Conservation (phyloP, 192 early-diverging fungal genomes). For the Backusella mclennaniae region DNA sequence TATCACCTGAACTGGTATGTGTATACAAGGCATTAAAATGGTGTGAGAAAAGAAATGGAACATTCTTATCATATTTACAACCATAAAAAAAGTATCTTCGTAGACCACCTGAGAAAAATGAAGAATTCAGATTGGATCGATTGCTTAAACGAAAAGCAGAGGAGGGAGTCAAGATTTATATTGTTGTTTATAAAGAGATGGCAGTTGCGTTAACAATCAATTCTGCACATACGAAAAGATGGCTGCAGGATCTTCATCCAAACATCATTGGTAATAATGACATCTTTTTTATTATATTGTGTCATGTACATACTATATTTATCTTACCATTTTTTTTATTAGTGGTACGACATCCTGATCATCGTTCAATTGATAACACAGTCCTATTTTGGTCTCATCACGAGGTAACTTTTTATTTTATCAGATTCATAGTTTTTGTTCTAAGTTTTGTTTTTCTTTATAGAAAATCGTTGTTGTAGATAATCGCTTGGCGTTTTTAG, state of each 20-base stretch:
- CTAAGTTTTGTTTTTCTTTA: background rate
- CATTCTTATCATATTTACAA: background rate
- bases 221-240: conserved; percentile 70
- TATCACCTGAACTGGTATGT: conserved; percentile 70
- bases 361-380: conserved; percentile 48
- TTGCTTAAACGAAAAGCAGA: conserved; percentile 75
- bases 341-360: conserved; percentile 82
- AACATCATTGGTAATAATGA: conserved; percentile 61
- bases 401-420: conserved; percentile 37
- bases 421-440: background rate
- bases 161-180: conserved; percentile 79
- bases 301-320: background rate
- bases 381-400: conserved; percentile 84
- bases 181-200: conserved; percentile 84
- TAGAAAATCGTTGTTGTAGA: conserved; percentile 81
- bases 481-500: conserved; percentile 77
- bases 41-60: background rate
- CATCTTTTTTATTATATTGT: background rate
- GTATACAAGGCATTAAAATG: background rate
- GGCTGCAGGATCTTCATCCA: conserved; percentile 65
- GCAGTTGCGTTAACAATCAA: conserved; percentile 66
- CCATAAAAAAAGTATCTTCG: conserved; percentile 53
- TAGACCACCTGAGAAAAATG: conserved; percentile 64
- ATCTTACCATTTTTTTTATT: background rate
- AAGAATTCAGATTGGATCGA: conserved; percentile 74